These are phyloP conservation scores for Bolboschoenoplectus hybrid DNA, from an alignment of 202 grass and related monocot genomes.

Conservation along the genomic window DNA sequence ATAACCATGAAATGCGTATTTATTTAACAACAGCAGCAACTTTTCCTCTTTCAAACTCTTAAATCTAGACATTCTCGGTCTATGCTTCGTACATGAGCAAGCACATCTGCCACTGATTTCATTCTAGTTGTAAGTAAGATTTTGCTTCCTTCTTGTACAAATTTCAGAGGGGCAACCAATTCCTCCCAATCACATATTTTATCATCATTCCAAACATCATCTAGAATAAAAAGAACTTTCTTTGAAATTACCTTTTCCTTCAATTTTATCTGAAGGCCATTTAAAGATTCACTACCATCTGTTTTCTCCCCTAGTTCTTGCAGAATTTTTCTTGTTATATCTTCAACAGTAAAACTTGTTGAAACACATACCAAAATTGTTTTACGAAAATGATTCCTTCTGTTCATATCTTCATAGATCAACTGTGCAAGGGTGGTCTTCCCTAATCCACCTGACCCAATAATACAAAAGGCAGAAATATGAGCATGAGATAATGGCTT, in stretches of 20 bases:
- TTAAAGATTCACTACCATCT: neutral
- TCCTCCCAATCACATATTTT: slow-evolving; percentile 11
- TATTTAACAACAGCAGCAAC: neutral
- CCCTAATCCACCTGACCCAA: slow-evolving; percentile 74
- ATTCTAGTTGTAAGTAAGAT: slow-evolving; percentile 42
- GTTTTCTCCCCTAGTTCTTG: neutral
- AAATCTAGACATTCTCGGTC: slow-evolving; percentile 10
- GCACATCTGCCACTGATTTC: slow-evolving; percentile 35
- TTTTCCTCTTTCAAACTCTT: neutral
- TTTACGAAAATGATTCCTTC: slow-evolving; percentile 56
- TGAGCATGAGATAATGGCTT: slow-evolving; percentile 11
- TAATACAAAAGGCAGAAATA: slow-evolving; percentile 59
- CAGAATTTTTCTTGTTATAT: slow-evolving; percentile 31
- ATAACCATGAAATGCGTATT: neutral
- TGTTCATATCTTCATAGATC: slow-evolving; percentile 58
- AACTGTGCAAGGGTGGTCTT: slow-evolving; percentile 76
- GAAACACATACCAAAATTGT: slow-evolving; percentile 75
- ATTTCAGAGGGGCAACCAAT: slow-evolving; percentile 19
- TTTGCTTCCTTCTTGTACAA: slow-evolving; percentile 38
- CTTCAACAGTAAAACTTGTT: slow-evolving; percentile 41
- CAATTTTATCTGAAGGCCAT: slow-evolving; percentile 15
- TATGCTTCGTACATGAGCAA: neutral
- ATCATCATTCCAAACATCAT: slow-evolving; percentile 39
- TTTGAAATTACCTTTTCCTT: slow-evolving; percentile 8
- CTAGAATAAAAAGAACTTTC: slow-evolving; percentile 33